These are phyloP conservation scores for Penicillium thymicola DNA, from an alignment of 2,329 filamentous ascomycete species.

Conservation along the genomic window DNA sequence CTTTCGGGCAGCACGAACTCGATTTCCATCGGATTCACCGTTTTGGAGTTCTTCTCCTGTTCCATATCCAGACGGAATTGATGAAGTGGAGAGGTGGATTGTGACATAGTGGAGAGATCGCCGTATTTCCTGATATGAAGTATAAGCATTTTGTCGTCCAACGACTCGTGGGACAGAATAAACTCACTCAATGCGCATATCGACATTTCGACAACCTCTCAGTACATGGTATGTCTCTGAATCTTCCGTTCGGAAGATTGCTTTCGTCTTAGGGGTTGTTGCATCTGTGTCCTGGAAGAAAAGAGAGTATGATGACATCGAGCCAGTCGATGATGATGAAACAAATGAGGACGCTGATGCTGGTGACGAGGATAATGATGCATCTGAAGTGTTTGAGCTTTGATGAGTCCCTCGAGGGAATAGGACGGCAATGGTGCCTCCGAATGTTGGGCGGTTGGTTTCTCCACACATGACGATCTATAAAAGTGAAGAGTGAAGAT, in stretches of 20 bases:
- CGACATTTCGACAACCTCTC: conserved; percentile 17
- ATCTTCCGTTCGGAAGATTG: conserved; percentile 29
- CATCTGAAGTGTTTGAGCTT: conserved; percentile 2
- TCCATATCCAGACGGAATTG: conserved; percentile 25
- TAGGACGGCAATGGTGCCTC: conserved; percentile 35
- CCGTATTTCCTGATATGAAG: conserved; percentile 21
- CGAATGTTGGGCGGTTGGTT: conserved; percentile 48
- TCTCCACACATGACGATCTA: conserved; percentile 48
- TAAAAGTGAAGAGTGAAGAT: conserved; percentile 18
- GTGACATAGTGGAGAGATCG: conserved; percentile 24
- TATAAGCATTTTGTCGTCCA: not conserved
- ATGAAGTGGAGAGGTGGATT: conserved; percentile 22
- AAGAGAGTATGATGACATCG: conserved; percentile 29
- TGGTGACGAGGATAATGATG: conserved; percentile 19
- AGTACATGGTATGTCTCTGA: conserved; percentile 20
- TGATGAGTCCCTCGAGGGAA: conserved; percentile 20
- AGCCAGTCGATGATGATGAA: conserved; percentile 11
- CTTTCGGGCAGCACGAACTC: conserved; percentile 30
- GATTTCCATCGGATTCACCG: conserved; percentile 12
- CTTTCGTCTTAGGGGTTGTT: conserved; percentile 16
- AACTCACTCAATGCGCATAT: conserved; percentile 37
- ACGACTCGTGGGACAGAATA: not conserved
- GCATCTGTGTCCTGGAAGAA: conserved; percentile 26
- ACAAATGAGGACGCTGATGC: conserved; percentile 17
- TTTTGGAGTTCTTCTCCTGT: not conserved